Percentiles rank a stretch among this genome's conserved stretches.
These are phyloP conservation scores for Ophiocordyceps australis DNA, from an alignment of 2,329 filamentous ascomycete genomes.

Conservation along the genomic window DNA sequence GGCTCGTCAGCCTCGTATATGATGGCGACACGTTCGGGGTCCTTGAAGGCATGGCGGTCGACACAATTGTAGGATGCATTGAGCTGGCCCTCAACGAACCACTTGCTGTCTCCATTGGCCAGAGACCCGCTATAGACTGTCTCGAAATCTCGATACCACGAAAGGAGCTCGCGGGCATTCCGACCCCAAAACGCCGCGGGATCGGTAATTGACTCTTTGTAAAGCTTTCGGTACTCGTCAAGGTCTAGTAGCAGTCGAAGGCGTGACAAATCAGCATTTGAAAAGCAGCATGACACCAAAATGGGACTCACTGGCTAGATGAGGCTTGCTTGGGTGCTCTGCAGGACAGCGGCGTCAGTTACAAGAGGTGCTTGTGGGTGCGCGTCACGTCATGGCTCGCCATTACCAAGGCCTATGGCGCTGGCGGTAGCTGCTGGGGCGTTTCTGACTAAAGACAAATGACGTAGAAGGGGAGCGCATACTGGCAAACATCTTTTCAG, in stretches of 20 bases:
- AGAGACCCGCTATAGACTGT: constrained; percentile 71
- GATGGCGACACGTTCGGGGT: constrained; percentile 85
- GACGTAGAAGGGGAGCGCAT: constrained; percentile 15
- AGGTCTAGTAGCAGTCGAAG: no score
- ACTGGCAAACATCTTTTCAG: constrained; percentile 50
- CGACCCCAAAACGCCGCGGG: constrained; percentile 82
- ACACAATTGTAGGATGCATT: constrained; percentile 97
- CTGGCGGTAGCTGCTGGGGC: no score
- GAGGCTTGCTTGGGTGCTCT: constrained; percentile 55
- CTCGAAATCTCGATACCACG: constrained; percentile 82
- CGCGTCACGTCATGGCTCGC: no score
- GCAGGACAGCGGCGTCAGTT: constrained; percentile 14
- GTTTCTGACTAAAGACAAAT: no score
- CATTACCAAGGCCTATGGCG: no score
- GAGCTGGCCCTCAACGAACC: constrained; percentile 85
- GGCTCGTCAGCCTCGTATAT: constrained; percentile 97
- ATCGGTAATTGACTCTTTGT: constrained; percentile 75
- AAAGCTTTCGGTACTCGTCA: constrained; percentile 49
- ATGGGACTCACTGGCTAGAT: constrained; percentile 37
- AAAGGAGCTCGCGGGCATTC: constrained; percentile 72
- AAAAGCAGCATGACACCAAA: background rate
- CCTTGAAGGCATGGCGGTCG: constrained; percentile 88
- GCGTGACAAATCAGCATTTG: no score
- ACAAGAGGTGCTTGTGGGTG: background rate
- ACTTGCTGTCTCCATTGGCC: constrained; percentile 65